These are phyloP conservation scores for Lactarius sanguifluus DNA, from an alignment of 768 basidiomycete genomes.

Conservation along the genomic window DNA sequence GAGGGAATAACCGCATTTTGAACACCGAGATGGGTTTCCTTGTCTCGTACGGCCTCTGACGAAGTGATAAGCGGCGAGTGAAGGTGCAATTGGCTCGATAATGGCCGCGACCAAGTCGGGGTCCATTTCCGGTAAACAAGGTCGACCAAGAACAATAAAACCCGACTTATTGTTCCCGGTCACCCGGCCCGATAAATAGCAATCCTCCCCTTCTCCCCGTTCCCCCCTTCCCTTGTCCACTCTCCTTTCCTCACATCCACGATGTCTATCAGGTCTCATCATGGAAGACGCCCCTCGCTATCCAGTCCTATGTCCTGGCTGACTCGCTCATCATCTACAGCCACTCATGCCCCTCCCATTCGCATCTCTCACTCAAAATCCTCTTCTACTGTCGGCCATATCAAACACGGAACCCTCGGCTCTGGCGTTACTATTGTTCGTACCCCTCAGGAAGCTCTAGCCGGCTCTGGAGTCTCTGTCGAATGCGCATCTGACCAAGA, in stretches of 20 bases:
- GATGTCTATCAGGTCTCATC: constrained; percentile 32
- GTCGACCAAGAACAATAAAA: background rate
- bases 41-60: constrained; percentile 40
- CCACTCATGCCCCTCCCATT: constrained; percentile 34
- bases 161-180: constrained; percentile 15
- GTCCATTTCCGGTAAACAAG: constrained; percentile 1
- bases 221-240: constrained; percentile 17
- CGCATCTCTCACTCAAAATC: constrained; percentile 48
- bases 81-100: constrained; percentile 51
- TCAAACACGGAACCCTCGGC: constrained; percentile 55
- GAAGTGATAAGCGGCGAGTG: constrained; percentile 63
- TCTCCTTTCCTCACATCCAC: constrained; percentile 12
- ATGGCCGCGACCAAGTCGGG: constrained; percentile 46
- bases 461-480: constrained; percentile 33
- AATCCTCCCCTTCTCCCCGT: constrained; percentile 21
- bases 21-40: constrained; percentile 42
- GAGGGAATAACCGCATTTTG: constrained; percentile 53
- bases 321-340: constrained; percentile 39
- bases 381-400: constrained; percentile 36
- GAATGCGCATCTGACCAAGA: constrained; percentile 20
- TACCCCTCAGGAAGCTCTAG: constrained; percentile 77
- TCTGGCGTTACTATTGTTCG: constrained; percentile 72
- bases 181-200: constrained; percentile 1
- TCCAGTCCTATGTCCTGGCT: constrained; percentile 48
- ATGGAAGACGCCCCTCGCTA: constrained; percentile 40